Base-by-base conservation (phyloP, 352 stramenopile species). In the Globisporangium viniferum region DNA sequence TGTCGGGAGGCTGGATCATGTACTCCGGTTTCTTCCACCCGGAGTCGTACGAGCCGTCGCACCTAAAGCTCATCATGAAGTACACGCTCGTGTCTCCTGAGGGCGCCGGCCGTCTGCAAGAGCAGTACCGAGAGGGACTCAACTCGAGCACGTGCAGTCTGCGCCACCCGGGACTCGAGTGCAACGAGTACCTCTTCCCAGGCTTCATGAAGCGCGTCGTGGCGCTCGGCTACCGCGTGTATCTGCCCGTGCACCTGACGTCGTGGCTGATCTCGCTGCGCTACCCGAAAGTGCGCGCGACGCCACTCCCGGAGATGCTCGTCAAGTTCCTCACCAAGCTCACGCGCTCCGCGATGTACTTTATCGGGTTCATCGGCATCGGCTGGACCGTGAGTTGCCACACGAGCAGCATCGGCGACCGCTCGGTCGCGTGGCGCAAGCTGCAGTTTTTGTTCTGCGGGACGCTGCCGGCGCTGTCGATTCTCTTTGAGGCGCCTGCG, bases 11-110 rank as follows among this genome's bases (percentile, higher is more conserved):
- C 2, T 91, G 81, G 82, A 88, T 89, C 70, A 79, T 86, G 66
- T 84, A 78, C 68, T 87, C 83, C 8, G 74, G 66, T 2, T 80
- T 89, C 49, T 88, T 90, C 69, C 70, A 86, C 49, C 83, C 81
- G 2, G 80, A 88, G 10, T 84, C 77, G 58, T 91, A 87, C 67
- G 73, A 84, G 27, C 72, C 71, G 4, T 79, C 79, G 1, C 81
- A 91, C 67, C 70, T 91, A 69, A 69, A 74, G 35, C 76, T 84
- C 56, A 82, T 91, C 62, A 81, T 84, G 65, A 85, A 82, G 70
- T 88, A 88, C 72, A 81, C 82, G 57, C 66, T 89, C 49, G 64
- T 82, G 62, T 73, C 71, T 2, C 72, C 77, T 1, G 35, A 70
- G 0, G 75, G 74, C 51, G 78, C 79, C 2, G 71, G 60, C 2